phyloP scores from a whole-genome alignment of 1,139 yeast genomes.

The Geotrichum reessii region DNA sequence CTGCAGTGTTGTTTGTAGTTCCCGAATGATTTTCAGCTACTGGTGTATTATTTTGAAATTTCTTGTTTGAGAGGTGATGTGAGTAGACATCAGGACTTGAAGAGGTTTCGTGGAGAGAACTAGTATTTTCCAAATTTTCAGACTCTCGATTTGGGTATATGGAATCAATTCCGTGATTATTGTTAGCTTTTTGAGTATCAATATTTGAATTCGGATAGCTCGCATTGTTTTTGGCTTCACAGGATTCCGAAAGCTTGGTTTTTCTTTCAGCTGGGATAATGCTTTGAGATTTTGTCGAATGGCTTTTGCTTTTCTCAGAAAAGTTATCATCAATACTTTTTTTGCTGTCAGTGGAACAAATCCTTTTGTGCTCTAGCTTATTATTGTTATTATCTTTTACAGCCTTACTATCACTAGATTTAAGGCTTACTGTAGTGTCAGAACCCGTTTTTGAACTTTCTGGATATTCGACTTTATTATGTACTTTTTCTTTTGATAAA shows the following conservation, averaged over 20 bases:
- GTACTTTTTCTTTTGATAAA: not conserved
- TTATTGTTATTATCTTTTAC: not conserved
- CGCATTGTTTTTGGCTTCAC: not conserved
- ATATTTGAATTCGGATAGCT: too few species aligned
- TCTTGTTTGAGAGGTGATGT: not conserved
- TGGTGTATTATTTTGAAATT: not conserved
- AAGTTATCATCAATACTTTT: not conserved
- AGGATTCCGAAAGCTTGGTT: not conserved
- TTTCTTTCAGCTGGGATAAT: not conserved
- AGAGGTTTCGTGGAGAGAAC: too few species aligned
- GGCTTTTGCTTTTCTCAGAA: not conserved
- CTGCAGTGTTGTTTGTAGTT: not conserved
- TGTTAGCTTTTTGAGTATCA: too few species aligned
- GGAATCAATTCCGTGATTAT: too few species aligned
- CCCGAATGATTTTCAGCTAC: not conserved
- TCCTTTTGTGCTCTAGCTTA: not conserved
- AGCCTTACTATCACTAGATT: too few species aligned
- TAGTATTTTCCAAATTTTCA: too few species aligned
- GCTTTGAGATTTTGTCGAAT: not conserved
- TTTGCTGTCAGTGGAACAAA: not conserved
- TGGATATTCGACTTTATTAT: not conserved
- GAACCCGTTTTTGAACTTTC: too few species aligned
- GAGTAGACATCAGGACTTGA: too few species aligned
- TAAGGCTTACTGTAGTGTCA: too few species aligned
- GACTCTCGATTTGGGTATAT: too few species aligned